Conservation (phyloP, 2,329 filamentous ascomycete genomes). For the Sarocladium brachiariae region DNA sequence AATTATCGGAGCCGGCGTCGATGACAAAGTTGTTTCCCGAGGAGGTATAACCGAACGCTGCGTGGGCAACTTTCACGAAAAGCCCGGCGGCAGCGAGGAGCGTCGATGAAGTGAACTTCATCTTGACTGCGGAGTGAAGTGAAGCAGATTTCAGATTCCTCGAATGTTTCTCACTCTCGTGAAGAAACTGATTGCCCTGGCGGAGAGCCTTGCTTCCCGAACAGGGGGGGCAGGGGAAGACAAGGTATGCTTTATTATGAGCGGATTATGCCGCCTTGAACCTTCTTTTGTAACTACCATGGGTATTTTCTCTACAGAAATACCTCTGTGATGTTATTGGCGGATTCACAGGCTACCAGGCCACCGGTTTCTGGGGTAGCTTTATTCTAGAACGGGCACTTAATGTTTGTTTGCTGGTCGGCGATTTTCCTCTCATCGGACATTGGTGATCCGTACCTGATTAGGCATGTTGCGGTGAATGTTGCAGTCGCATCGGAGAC, state of each 20-base stretch:
- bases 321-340: too few species aligned
- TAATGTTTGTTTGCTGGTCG: not conserved
- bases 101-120: not conserved
- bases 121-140: not conserved
- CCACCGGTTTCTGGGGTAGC: not conserved
- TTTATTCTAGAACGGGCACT: not conserved
- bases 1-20: constrained; percentile 40
- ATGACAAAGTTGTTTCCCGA: constrained; percentile 35
- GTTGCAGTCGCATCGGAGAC: too few species aligned
- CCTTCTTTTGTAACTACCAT: too few species aligned
- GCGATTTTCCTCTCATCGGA: not conserved
- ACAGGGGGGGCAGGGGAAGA: too few species aligned
- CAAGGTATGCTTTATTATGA: too few species aligned
- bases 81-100: constrained; percentile 23
- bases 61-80: constrained; percentile 11
- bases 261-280: too few species aligned
- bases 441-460: not conserved
- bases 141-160: too few species aligned
- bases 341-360: too few species aligned
- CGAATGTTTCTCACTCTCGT: too few species aligned
- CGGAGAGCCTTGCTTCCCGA: not conserved
- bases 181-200: not conserved
- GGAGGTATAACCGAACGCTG: constrained; percentile 35
- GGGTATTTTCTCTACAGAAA: too few species aligned
- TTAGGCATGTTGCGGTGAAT: not conserved